phyloP scores from a whole-genome alignment of 768 basidiomycete species.

The Chiua virens region DNA sequence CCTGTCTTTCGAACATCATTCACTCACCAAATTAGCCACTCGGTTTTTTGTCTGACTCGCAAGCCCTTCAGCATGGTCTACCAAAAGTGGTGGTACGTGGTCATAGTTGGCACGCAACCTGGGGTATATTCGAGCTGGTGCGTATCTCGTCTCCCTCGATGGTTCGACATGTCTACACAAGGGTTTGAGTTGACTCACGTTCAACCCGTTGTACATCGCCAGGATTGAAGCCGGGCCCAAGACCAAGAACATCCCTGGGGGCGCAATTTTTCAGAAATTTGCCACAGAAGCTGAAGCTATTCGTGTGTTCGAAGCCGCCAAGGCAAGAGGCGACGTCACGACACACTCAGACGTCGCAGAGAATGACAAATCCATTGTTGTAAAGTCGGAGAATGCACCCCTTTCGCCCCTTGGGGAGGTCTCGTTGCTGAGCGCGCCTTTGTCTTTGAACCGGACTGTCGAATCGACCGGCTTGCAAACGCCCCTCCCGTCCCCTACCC shows the following conservation, averaged over 20 bases:
- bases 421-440: slow-evolving; percentile 18
- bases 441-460: neutral
- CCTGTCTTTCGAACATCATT: slow-evolving; percentile 19
- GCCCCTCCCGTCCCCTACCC: neutral
- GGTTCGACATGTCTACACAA: slow-evolving; percentile 6
- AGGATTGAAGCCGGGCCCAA: slow-evolving; percentile 49
- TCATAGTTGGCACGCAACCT: slow-evolving; percentile 25
- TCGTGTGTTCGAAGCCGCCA: slow-evolving; percentile 29
- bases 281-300: slow-evolving; percentile 42
- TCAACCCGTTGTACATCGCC: no score
- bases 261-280: slow-evolving; percentile 45
- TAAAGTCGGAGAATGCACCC: slow-evolving; percentile 5
- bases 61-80: slow-evolving; percentile 8
- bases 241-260: slow-evolving; percentile 43
- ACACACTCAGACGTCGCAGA: slow-evolving; percentile 6
- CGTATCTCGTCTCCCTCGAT: slow-evolving; percentile 6
- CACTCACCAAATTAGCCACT: neutral
- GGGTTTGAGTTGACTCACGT: no score
- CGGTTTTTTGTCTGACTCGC: neutral
- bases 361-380: neutral
- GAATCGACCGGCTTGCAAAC: neutral
- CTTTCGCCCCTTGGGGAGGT: slow-evolving; percentile 17
- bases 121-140: slow-evolving; percentile 32
- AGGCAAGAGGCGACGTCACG: slow-evolving; percentile 29
- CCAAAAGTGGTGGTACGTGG: slow-evolving; percentile 29